These are phyloP conservation scores for Xerocomus brunneocitrinus DNA, from an alignment of 768 basidiomycete genomes.

Conservation along the genomic window DNA sequence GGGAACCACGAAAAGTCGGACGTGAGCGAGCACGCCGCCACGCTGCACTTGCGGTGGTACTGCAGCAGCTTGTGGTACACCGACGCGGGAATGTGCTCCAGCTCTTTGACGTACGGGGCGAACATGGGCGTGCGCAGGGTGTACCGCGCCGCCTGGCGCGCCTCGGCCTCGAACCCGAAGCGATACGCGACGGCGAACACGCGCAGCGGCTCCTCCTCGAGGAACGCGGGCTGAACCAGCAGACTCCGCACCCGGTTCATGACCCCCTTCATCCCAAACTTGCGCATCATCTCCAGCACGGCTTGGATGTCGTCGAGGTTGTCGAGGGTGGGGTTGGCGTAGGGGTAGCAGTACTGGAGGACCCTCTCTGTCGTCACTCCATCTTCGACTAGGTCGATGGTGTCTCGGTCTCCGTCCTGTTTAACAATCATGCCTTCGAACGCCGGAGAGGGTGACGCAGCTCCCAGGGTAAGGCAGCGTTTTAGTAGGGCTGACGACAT, in stretches of 20 bases:
- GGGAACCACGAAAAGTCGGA: slow-evolving; percentile 36
- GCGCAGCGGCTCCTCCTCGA: slow-evolving; percentile 32
- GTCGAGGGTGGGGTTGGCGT: slow-evolving; percentile 29
- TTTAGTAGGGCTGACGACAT: slow-evolving; percentile 41
- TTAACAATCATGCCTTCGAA: slow-evolving; percentile 23
- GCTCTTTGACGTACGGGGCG: slow-evolving; percentile 33
- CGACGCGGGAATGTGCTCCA: slow-evolving; percentile 35
- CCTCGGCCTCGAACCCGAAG: slow-evolving; percentile 32
- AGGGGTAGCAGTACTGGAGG: slow-evolving; percentile 36
- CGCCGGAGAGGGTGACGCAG: slow-evolving; percentile 27
- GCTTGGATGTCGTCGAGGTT: slow-evolving; percentile 33
- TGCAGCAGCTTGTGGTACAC: slow-evolving; percentile 34
- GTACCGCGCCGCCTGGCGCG: slow-evolving; percentile 31
- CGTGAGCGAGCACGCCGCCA: slow-evolving; percentile 28
- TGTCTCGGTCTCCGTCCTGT: slow-evolving; percentile 21
- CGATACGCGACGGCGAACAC: slow-evolving; percentile 39
- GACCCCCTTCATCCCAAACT: slow-evolving; percentile 36
- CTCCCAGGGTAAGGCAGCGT: slow-evolving; percentile 23
- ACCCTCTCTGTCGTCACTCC: slow-evolving; percentile 28
- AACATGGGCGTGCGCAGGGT: slow-evolving; percentile 35
- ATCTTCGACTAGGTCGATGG: slow-evolving; percentile 33
- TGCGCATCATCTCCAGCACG: slow-evolving; percentile 34
- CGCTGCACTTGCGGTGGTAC: slow-evolving; percentile 33
- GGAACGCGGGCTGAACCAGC: slow-evolving; percentile 24
- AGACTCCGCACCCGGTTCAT: slow-evolving; percentile 27